Conservation (phyloP, 257 asterid genomes). For the Leptodermis oblonga region DNA sequence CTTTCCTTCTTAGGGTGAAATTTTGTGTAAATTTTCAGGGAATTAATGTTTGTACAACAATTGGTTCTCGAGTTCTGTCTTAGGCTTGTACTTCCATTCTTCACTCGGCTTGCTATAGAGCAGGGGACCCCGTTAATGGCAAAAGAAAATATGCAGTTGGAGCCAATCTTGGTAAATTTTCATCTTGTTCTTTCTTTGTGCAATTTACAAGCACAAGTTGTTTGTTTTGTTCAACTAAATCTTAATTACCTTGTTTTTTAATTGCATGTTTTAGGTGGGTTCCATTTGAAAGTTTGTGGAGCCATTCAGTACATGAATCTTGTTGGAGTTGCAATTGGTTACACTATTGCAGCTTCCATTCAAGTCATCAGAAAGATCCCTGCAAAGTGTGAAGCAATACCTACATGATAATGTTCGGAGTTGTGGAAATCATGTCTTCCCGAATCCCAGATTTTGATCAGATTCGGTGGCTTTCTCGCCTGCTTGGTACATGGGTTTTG, state of each 20-base stretch:
- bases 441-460: slow-evolving; percentile 54
- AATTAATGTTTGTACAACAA: slow-evolving; percentile 51
- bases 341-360: slow-evolving; percentile 63
- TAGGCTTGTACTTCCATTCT: slow-evolving; percentile 58
- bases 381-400: slow-evolving; percentile 42
- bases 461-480: slow-evolving; percentile 57
- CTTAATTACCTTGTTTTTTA: slow-evolving; percentile 3
- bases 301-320: slow-evolving; percentile 82
- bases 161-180: slow-evolving; percentile 40
- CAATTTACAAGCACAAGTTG: background rate
- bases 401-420: slow-evolving; percentile 50
- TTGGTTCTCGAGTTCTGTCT: slow-evolving; percentile 57
- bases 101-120: slow-evolving; percentile 42
- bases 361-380: slow-evolving; percentile 34
- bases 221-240: background rate
- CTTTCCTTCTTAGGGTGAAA: background rate
- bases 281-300: slow-evolving; percentile 82
- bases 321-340: slow-evolving; percentile 88
- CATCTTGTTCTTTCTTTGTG: background rate
- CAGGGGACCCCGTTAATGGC: slow-evolving; percentile 40
- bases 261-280: slow-evolving; percentile 90
- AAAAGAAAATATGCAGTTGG: slow-evolving; percentile 50
- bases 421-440: slow-evolving; percentile 36
- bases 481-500: too few species aligned
- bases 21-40: slow-evolving; percentile 25